phyloP scores from a whole-genome alignment of 129 eudicot genomes.

The Heracleum sosnowskyi region DNA sequence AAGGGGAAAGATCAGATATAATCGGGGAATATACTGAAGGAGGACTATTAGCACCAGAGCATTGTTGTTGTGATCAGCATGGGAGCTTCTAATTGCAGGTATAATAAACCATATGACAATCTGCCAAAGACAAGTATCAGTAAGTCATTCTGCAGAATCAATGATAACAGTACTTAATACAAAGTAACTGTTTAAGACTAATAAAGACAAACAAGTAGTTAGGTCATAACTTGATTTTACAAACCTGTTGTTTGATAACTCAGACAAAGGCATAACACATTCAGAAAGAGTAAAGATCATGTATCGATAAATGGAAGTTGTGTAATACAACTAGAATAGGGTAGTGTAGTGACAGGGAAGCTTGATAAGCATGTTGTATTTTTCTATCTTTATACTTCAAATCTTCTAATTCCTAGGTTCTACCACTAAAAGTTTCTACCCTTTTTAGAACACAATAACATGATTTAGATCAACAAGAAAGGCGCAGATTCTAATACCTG shows the following conservation, averaged over 20 bases:
- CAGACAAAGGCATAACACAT: not conserved
- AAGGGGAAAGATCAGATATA: slow-evolving; percentile 70
- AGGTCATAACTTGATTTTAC: not conserved
- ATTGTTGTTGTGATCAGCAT: slow-evolving; percentile 67
- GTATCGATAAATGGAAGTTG: not conserved
- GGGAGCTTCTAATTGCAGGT: slow-evolving; percentile 66
- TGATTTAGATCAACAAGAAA: not conserved
- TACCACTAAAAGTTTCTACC: not conserved
- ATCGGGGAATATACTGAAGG: slow-evolving; percentile 71
- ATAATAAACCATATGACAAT: slow-evolving; percentile 84
- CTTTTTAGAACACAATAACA: not conserved
- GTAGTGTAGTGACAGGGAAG: too few relatives aligned
- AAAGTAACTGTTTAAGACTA: not conserved
- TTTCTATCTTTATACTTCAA: not conserved
- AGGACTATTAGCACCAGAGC: slow-evolving; percentile 66
- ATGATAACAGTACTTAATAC: not conserved
- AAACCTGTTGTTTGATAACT: not conserved
- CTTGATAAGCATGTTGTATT: not conserved
- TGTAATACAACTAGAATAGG: too few relatives aligned
- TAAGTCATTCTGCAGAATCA: slow-evolving; percentile 1
- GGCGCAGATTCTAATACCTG: slow-evolving; percentile 39
- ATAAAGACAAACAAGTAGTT: not conserved
- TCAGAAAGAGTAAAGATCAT: not conserved
- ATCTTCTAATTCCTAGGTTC: too few relatives aligned
- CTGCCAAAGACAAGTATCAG: slow-evolving; percentile 30